Evolutionary conservation across 352 stramenopile genomes (phyloP).

Genomic region (Blastocystis sp.): DNA sequence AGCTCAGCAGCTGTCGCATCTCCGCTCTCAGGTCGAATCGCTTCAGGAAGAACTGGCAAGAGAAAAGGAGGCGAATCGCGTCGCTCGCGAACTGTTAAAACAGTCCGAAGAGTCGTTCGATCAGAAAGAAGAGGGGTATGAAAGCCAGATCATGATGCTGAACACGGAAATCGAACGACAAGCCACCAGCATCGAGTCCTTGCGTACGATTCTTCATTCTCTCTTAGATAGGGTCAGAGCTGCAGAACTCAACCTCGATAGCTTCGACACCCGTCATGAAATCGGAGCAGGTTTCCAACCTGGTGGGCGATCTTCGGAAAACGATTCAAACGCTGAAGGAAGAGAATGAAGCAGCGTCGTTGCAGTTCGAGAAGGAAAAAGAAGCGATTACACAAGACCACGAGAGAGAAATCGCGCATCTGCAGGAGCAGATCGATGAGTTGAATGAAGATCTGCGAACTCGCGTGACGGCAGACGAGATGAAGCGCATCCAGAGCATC

Average conservation of each 20-base stretch:
- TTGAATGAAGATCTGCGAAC: slow-evolving; percentile 1
- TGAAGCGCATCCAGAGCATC: neutral
- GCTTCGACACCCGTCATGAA: neutral
- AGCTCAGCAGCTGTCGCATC: neutral
- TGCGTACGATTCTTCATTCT: neutral
- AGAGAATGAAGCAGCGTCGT: neutral
- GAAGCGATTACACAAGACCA: neutral
- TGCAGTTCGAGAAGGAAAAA: neutral
- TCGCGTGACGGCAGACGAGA: neutral
- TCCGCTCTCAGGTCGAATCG: neutral
- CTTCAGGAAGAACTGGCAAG: neutral
- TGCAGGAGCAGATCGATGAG: neutral
- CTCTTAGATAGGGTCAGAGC: neutral
- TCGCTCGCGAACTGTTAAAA: neutral
- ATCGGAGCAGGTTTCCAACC: neutral
- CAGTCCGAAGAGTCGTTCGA: neutral
- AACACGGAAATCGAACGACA: neutral
- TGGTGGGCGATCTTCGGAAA: neutral
- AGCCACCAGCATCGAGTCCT: neutral
- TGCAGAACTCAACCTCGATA: neutral
- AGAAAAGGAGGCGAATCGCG: neutral
- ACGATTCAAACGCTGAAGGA: neutral
- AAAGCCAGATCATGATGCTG: slow-evolving; percentile 20
- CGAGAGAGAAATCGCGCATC: neutral
- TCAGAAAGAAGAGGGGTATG: neutral